Conservation (phyloP, 306 rosid genomes). For the Mimosa bimucronata region DNA sequence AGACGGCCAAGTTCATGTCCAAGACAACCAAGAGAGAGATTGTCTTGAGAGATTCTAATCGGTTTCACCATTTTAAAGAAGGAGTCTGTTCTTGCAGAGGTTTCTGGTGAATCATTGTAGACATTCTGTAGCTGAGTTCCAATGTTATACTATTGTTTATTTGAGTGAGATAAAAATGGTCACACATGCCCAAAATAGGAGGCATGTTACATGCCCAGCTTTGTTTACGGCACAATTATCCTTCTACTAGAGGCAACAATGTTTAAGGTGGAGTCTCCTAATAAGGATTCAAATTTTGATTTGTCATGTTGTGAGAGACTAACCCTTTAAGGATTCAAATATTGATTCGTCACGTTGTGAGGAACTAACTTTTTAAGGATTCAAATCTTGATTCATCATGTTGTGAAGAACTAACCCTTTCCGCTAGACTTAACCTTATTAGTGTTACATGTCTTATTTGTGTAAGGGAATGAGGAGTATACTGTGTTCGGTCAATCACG, state of each 20-base stretch:
- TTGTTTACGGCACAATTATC: no score
- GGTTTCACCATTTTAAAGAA: slow-evolving; percentile 75
- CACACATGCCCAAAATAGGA: slow-evolving; percentile 1
- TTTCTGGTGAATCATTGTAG: slow-evolving; percentile 56
- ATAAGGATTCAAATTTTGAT: no score
- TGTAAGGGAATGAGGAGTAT: background rate
- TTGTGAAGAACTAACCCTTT: no score
- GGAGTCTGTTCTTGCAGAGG: slow-evolving; percentile 74
- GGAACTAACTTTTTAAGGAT: no score
- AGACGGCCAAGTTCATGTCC: slow-evolving; percentile 75
- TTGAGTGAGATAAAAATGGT: background rate
- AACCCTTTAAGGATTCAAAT: no score
- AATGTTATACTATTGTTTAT: background rate
- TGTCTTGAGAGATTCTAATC: slow-evolving; percentile 69
- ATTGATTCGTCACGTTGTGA: no score
- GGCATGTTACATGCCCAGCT: slow-evolving; percentile 10
- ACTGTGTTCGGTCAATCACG: background rate
- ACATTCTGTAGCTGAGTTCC: background rate
- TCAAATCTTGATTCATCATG: no score
- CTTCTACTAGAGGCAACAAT: no score
- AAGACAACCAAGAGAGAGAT: slow-evolving; percentile 58
- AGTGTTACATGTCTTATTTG: no score
- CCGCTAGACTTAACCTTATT: no score
- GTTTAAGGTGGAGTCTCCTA: no score
- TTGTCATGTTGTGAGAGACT: no score